Base-by-base conservation (phyloP, 2,329 filamentous ascomycete genomes). In the Aciculosporium take region DNA sequence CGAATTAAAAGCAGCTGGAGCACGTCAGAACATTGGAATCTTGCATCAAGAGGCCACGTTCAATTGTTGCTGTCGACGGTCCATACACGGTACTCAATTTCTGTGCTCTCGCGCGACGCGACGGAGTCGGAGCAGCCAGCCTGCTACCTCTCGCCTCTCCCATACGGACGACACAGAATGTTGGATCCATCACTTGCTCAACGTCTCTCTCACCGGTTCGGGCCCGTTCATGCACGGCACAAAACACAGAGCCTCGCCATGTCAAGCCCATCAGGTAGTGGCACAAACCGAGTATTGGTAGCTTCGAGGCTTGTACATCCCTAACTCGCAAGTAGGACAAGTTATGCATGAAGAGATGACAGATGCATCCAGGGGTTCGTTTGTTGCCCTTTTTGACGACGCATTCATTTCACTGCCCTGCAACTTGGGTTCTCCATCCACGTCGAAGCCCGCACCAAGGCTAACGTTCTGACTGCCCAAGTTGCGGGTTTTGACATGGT, bases 191-290 rank as follows among this genome's bases (percentile, higher is more conserved):
- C 37, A 12, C 32, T 18, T 35, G 7, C 17, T 34, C 13, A 3
- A 29, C n/a, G 12, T 23, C n/a, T n/a, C 35, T 23, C 24, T 40
- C 39, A 40, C 39, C 31, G 39, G 31, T 29, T 23, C 31, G 31
- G 23, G 24, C 39, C 29, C n/a, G 18, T 29, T 18, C 17, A 23
- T 28, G 24, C 24, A 35, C 31, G 17, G 15, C 27, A 28, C 27
- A 28, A 36, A n/a, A 15, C 23, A 32, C 30, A 18, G n/a, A 29
- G n/a, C 30, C 30, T 33, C 29, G 29, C 31, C 12, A 40, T 15
- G 31, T 34, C 39, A 21, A 29, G 8, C 20, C 21, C 37, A 25
- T 29, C 10, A 10, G 15, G 7, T 12, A n/a, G 37, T 39, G 7
- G 30, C 23, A 40, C 38, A 28, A 33, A 15, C 17, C 23, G 31